Evolutionary conservation across 2,329 filamentous ascomycete genomes (phyloP).

Genomic region (Fusarium decemcellulare): DNA sequence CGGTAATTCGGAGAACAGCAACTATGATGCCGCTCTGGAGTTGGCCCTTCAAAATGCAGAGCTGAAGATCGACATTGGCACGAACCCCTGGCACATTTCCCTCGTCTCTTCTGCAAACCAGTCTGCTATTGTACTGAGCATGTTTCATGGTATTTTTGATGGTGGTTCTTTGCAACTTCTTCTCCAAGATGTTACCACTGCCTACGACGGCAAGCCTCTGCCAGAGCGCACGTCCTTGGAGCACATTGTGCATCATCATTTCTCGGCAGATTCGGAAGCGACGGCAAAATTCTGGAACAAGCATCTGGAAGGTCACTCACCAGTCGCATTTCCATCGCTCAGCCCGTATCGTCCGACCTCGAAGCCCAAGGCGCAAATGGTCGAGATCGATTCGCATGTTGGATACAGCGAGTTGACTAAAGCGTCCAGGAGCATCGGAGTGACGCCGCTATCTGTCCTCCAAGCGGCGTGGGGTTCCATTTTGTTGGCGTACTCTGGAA

Average conservation of each 20-base stretch:
- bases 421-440: constrained; percentile 6
- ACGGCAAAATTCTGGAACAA: constrained; percentile 13
- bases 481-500: constrained; percentile 8
- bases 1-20: not conserved
- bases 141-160: constrained; percentile 16
- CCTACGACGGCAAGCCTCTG: not conserved
- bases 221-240: constrained; percentile 3
- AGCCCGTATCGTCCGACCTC: not conserved
- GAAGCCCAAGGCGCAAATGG: not conserved
- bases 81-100: not conserved
- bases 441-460: constrained; percentile 9
- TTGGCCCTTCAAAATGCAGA: constrained; percentile 11
- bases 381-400: not conserved
- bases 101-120: not conserved
- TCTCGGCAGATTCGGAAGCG: constrained; percentile 1
- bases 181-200: not conserved
- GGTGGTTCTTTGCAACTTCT: constrained; percentile 13
- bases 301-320: constrained; percentile 3
- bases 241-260: constrained; percentile 13
- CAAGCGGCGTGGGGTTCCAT: constrained; percentile 14
- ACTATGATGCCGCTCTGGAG: not conserved
- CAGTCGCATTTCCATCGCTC: constrained; percentile 10
- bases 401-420: not conserved
- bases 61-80: constrained; percentile 2
- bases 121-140: constrained; percentile 8